Evolutionary conservation across 441 rosid genomes (phyloP), one percentile per base, ranked within the genome.

Genomic region (Gossypium davidsonii): DNA sequence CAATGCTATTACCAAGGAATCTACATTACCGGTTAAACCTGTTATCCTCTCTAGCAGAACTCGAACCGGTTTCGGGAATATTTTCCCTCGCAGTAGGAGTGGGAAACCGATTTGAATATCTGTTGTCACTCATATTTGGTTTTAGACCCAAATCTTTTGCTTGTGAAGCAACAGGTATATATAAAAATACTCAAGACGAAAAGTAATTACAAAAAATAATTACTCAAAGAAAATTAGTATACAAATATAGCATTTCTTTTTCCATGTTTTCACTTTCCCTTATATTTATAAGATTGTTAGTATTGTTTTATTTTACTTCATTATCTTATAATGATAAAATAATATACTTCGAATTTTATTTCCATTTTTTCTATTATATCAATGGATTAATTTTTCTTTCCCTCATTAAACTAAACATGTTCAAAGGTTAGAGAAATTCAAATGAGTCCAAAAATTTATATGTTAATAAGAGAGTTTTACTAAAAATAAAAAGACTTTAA

Each of bases 11-110:
- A 6, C 1, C 42, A 34, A 9, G 59, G 76, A 42, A 60, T 63
- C 59, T 15, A 28, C 48, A 28, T 68, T 68, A 52, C 26, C 72
- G 6, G 10, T 31, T 15, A 68, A 68, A 68, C 72, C 60, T 15
- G 44, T 15, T 46, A 11, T 37, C 51, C 11, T 48, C 52, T 14
- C 17, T 3, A n/a, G 14, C 15, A 48, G 15, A 48, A 51, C 25
- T 72, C 63, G 65, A 63, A 80, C 55, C 15, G 63, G 76, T 39
- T 34, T 75, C 31, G 75, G 57, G 71, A 76, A 74, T 75, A 74
- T 67, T 64, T 70, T 77, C 66, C 70, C 79, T 20, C 15, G 63
- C 74, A 74, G 76, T 75, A 68, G 68, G 23, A 72, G 71, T 59
- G 78, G 66, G 77, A 72, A 73, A 57, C 60, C 44, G 18, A 17